Percentiles rank a stretch among this genome's conserved stretches.
phyloP scores from a whole-genome alignment of 371 early-diverging fungal genomes.

The Mortierella sp. region DNA sequence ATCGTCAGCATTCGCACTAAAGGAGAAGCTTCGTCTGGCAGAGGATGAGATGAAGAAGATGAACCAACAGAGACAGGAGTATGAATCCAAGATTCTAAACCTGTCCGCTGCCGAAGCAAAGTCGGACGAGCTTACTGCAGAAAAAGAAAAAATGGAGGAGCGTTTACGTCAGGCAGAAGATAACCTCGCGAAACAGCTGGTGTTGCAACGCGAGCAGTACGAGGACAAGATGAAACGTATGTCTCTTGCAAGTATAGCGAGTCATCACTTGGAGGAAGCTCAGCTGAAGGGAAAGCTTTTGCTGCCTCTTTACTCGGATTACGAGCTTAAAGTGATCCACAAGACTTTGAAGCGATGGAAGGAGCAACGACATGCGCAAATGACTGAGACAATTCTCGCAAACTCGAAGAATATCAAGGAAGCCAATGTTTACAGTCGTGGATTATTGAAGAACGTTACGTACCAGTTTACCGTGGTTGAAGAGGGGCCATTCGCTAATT shows the following conservation, averaged over 20 bases:
- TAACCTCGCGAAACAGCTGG: conserved; percentile 63
- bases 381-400: conserved; percentile 81
- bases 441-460: conserved; percentile 79
- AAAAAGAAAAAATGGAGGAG: conserved; percentile 57
- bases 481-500: conserved; percentile 63
- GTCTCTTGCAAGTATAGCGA: conserved; percentile 40
- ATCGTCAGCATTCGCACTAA: conserved; percentile 52
- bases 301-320: conserved; percentile 57
- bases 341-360: conserved; percentile 72
- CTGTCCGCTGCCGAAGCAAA: conserved; percentile 61
- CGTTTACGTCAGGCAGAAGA: conserved; percentile 61
- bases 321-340: conserved; percentile 64
- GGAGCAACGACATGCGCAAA: conserved; percentile 71
- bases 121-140: conserved; percentile 56
- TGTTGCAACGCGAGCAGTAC: conserved; percentile 61
- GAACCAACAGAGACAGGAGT: conserved; percentile 67
- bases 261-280: conserved; percentile 31
- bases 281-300: conserved; percentile 4
- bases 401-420: conserved; percentile 78
- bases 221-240: conserved; percentile 66
- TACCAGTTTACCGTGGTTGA: conserved; percentile 87
- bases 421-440: conserved; percentile 87
- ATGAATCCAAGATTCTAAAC: conserved; percentile 68
- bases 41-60: conserved; percentile 69
- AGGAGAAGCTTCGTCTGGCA: conserved; percentile 67